Evolutionary conservation across 2,329 filamentous ascomycete genomes (phyloP).

Genomic region (Alternaria novae-zelandiae): DNA sequence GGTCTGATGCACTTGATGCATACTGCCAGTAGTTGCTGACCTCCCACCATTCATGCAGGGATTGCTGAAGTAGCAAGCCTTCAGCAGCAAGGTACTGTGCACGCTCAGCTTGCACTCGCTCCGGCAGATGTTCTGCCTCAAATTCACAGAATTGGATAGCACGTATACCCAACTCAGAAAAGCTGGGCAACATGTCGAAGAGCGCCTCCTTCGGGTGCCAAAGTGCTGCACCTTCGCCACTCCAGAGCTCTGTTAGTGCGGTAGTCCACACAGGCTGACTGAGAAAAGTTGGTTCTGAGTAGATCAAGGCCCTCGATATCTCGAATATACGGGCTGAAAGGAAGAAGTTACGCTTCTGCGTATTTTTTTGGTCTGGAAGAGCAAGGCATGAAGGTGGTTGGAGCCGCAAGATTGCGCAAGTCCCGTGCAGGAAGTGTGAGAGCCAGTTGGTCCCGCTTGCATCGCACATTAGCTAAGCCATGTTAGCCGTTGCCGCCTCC

Average conservation of each 20-base stretch:
- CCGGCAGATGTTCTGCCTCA: neutral
- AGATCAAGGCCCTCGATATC: constrained; percentile 34
- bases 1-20: constrained; percentile 1
- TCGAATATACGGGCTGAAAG: constrained; percentile 36
- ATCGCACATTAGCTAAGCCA: constrained; percentile 35
- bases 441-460: constrained; percentile 34
- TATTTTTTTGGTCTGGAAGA: neutral
- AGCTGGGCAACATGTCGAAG: constrained; percentile 31
- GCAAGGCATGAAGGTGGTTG: constrained; percentile 21
- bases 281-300: constrained; percentile 31
- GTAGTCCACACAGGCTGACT: constrained; percentile 22
- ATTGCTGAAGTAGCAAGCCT: constrained; percentile 22
- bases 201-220: constrained; percentile 37
- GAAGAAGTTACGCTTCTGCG: constrained; percentile 29
- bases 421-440: constrained; percentile 36
- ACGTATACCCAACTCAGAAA: constrained; percentile 30
- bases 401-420: constrained; percentile 32
- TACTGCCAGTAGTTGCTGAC: constrained; percentile 17
- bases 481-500: neutral
- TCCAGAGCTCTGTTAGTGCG: constrained; percentile 27
- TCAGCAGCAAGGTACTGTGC: constrained; percentile 21
- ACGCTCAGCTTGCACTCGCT: neutral
- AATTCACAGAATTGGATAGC: constrained; percentile 10
- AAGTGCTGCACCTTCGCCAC: constrained; percentile 3
- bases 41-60: constrained; percentile 25